These are phyloP conservation scores for Ascochyta koolunga DNA, from an alignment of 2,329 filamentous ascomycete species.

Conservation along the genomic window DNA sequence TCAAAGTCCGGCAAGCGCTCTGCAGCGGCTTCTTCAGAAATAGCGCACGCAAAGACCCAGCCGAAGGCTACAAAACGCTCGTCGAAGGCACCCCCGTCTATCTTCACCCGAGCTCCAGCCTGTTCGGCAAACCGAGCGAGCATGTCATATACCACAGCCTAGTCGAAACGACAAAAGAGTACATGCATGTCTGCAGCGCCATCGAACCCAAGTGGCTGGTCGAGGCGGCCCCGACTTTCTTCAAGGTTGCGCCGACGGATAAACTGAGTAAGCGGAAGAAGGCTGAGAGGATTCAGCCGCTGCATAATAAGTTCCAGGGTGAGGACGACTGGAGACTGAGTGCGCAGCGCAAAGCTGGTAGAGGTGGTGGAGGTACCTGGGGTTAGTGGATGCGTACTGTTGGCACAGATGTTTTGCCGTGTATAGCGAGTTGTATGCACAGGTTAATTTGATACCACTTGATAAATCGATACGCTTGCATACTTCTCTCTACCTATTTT, in stretches of 20 bases:
- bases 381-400: conserved; percentile 57
- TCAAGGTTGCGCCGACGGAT: conserved; percentile 92
- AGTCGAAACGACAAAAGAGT: conserved; percentile 94
- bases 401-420: neutral
- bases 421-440: neutral
- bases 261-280: conserved; percentile 87
- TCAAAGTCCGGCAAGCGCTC: conserved; percentile 84
- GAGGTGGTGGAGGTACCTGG: conserved; percentile 94
- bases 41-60: conserved; percentile 89
- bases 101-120: conserved; percentile 85
- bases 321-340: conserved; percentile 96
- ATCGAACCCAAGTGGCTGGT: conserved; percentile 96
- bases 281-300: conserved; percentile 90
- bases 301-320: conserved; percentile 90
- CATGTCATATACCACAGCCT: conserved; percentile 94
- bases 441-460: neutral
- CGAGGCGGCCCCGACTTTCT: conserved; percentile 97
- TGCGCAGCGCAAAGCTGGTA: conserved; percentile 82
- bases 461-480: neutral
- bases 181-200: conserved; percentile 92
- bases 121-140: conserved; percentile 95
- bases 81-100: conserved; percentile 95
- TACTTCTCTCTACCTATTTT: neutral
- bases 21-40: conserved; percentile 97
- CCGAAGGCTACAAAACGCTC: conserved; percentile 96